Conservation (phyloP, 305 asterid species). For the Ilex paraguariensis region DNA sequence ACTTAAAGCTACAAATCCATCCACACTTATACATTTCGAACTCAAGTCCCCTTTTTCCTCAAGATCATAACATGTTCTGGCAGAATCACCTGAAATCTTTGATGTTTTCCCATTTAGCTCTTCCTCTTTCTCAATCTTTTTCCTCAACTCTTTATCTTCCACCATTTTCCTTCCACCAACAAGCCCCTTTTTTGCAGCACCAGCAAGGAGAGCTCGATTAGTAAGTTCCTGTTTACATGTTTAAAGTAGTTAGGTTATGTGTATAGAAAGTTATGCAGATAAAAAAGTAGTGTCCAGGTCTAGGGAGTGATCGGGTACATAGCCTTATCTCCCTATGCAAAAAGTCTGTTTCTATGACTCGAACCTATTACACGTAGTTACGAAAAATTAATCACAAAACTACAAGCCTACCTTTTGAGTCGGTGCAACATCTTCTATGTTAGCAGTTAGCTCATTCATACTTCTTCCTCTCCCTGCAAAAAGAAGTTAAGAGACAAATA, state of each 20-base stretch:
- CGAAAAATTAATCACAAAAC: too few species aligned
- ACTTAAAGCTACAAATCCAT: too few species aligned
- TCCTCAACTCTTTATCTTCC: not conserved
- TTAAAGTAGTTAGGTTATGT: too few species aligned
- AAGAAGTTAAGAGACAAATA: not conserved
- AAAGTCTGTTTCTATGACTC: too few species aligned
- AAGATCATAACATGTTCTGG: slow-evolving; percentile 2
- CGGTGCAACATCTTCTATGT: slow-evolving; percentile 10
- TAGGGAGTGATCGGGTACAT: too few species aligned
- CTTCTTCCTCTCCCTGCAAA: slow-evolving; percentile 16
- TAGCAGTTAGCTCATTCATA: not conserved
- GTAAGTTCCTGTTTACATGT: slow-evolving; percentile 3
- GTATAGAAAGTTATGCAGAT: too few species aligned
- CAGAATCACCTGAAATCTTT: slow-evolving; percentile 17
- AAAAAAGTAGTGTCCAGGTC: too few species aligned
- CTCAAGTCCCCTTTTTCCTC: slow-evolving; percentile 8
- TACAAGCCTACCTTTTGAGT: slow-evolving; percentile 3
- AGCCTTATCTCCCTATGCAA: too few species aligned
- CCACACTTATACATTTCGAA: not conserved
- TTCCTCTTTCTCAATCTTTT: slow-evolving; percentile 2
- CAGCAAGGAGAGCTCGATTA: not conserved
- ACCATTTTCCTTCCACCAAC: slow-evolving; percentile 16
- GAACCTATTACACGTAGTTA: too few species aligned
- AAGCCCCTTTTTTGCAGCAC: slow-evolving; percentile 15
- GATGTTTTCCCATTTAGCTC: not conserved